These are phyloP conservation scores for Cercospora canescens DNA, from an alignment of 2,329 filamentous ascomycete species.

Conservation along the genomic window DNA sequence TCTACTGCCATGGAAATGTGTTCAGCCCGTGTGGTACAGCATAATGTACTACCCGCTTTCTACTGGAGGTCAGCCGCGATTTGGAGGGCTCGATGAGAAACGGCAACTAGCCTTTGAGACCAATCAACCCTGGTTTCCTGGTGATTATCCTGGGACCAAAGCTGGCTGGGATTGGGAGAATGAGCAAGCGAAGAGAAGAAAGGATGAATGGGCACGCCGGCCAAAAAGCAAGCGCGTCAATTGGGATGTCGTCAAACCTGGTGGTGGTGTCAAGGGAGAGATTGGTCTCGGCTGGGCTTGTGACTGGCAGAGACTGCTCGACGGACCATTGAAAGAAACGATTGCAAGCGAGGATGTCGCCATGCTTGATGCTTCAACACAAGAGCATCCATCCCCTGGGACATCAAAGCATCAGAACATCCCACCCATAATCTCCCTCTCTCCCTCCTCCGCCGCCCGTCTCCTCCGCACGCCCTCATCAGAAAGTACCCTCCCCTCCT, in stretches of 20 bases:
- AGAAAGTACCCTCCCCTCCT: not conserved
- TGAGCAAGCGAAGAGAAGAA: conserved; percentile 60
- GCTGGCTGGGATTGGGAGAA: conserved; percentile 79
- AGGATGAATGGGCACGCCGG: conserved; percentile 68
- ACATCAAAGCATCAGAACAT: not conserved
- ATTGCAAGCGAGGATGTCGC: not conserved
- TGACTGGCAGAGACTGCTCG: conserved; percentile 74
- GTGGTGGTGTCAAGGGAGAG: conserved; percentile 74
- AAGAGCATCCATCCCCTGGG: not conserved
- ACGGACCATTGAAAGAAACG: conserved; percentile 9
- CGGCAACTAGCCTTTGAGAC: conserved; percentile 81
- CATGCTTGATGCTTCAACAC: not conserved
- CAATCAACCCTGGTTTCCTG: conserved; percentile 78
- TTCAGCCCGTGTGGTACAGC: conserved; percentile 80
- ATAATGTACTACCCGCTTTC: conserved; percentile 80
- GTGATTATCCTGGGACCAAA: conserved; percentile 75
- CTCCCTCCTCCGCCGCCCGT: not conserved
- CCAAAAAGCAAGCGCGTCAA: conserved; percentile 80
- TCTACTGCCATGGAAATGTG: conserved; percentile 86
- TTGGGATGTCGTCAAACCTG: conserved; percentile 74
- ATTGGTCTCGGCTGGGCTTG: conserved; percentile 79
- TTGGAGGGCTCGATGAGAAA: conserved; percentile 78
- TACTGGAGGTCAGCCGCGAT: conserved; percentile 75
- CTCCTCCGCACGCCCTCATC: not conserved
- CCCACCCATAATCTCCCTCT: conserved; percentile 7